phyloP scores from a whole-genome alignment of 306 rosid species.

The Trifolium pratense region DNA sequence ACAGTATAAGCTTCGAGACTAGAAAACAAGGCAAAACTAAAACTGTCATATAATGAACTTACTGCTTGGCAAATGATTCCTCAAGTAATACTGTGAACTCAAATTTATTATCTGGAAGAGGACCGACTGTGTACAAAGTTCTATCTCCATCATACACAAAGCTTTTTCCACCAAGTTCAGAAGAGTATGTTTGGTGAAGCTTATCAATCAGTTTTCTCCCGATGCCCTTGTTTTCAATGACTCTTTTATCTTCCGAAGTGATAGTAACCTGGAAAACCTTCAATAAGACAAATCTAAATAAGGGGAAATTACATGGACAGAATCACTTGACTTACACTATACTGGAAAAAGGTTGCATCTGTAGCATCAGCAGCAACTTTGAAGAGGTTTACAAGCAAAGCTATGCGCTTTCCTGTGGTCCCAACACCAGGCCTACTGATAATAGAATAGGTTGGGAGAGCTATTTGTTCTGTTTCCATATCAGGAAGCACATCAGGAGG shows the following conservation, averaged over 20 bases:
- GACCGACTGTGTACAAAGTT: conserved; percentile 75
- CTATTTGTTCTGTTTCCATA: conserved; percentile 43
- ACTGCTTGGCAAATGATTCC: conserved; percentile 69
- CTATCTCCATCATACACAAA: conserved; percentile 84
- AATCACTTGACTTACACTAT: conserved; percentile 60
- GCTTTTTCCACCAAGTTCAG: conserved; percentile 64
- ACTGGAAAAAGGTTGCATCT: conserved; percentile 83
- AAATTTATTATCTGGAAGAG: conserved; percentile 62
- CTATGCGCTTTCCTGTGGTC: conserved; percentile 54
- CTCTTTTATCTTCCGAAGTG: conserved; percentile 62
- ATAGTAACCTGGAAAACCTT: conserved; percentile 67
- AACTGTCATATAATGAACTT: conserved; percentile 27
- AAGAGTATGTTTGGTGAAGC: conserved; percentile 66
- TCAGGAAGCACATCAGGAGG: conserved; percentile 39
- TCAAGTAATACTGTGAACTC: conserved; percentile 75
- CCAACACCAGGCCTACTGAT: conserved; percentile 67
- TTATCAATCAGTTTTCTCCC: conserved; percentile 78
- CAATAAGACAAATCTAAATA: conserved; percentile 30
- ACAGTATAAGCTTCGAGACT: conserved; percentile 35
- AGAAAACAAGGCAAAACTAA: conserved; percentile 19
- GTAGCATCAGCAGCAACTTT: conserved; percentile 58
- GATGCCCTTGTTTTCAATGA: conserved; percentile 65
- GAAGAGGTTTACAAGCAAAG: conserved; percentile 71
- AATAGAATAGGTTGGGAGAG: conserved; percentile 53
- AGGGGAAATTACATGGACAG: conserved; percentile 16